phyloP scores from a whole-genome alignment of 768 basidiomycete genomes.

The Nevesoporus exiguus region DNA sequence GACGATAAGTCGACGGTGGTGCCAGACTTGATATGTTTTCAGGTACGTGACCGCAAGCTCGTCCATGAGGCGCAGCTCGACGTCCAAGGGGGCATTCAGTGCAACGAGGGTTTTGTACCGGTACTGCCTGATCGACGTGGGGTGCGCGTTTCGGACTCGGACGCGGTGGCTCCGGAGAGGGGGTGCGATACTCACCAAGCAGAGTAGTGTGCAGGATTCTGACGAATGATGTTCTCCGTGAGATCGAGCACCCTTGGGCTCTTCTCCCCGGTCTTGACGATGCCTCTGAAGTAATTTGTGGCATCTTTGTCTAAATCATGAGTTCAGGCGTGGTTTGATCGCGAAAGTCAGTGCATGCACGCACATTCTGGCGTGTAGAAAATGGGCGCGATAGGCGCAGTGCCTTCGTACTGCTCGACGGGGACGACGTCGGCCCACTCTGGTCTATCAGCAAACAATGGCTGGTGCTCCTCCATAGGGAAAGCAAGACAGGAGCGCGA shows the following conservation, averaged over 20 bases:
- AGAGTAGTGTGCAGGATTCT: constrained; percentile 96
- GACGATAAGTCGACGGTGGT: constrained; percentile 78
- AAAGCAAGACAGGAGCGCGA: no score
- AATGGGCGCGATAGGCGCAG: constrained; percentile 84
- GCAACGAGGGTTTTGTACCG: constrained; percentile 83
- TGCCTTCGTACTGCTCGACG: constrained; percentile 74
- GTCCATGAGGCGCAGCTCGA: constrained; percentile 83
- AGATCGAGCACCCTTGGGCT: constrained; percentile 79
- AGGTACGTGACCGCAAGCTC: constrained; percentile 77
- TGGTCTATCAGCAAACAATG: constrained; percentile 55
- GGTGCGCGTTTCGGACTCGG: not conserved
- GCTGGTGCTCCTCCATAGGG: constrained; percentile 14
- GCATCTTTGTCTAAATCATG: constrained; percentile 76
- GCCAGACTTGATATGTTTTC: constrained; percentile 99
- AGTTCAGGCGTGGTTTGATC: constrained; percentile 5
- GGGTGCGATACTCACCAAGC: constrained; percentile 68
- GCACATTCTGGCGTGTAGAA: constrained; percentile 86
- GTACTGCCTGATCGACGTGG: constrained; percentile 70
- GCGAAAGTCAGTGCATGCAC: constrained; percentile 29
- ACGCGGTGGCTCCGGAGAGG: not conserved
- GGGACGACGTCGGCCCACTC: constrained; percentile 84
- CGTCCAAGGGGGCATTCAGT: constrained; percentile 61
- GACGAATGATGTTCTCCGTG: constrained; percentile 82
- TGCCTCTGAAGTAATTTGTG: constrained; percentile 86
- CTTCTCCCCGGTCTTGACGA: constrained; percentile 75